These are phyloP conservation scores for Coemansia aciculifera DNA, from an alignment of 192 early-diverging fungal species.

Conservation along the genomic window DNA sequence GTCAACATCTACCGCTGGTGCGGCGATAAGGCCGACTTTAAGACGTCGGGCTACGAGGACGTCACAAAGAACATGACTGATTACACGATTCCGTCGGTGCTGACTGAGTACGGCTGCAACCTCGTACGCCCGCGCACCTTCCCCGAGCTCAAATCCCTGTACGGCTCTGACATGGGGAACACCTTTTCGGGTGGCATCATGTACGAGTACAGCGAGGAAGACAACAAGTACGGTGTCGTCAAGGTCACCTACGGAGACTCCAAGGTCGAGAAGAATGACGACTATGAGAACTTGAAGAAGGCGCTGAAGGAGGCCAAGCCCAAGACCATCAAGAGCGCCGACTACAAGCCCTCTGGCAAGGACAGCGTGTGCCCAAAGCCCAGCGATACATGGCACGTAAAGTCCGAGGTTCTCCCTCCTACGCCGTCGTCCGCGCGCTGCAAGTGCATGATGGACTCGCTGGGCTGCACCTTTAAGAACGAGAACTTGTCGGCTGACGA, in stretches of 20 bases:
- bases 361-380: slow-evolving; percentile 58
- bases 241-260: slow-evolving; percentile 55
- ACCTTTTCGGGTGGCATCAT: slow-evolving; percentile 71
- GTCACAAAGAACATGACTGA: slow-evolving; percentile 64
- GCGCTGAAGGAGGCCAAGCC: slow-evolving; percentile 53
- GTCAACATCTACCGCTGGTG: slow-evolving; percentile 79
- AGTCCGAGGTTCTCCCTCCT: slow-evolving; percentile 57
- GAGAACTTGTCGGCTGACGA: slow-evolving; percentile 25
- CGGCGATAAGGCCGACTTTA: slow-evolving; percentile 57
- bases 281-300: slow-evolving; percentile 63
- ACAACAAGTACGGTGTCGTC: slow-evolving; percentile 72
- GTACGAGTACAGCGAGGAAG: slow-evolving; percentile 75
- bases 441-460: slow-evolving; percentile 63
- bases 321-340: slow-evolving; percentile 60
- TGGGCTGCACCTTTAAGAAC: slow-evolving; percentile 56
- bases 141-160: slow-evolving; percentile 65
- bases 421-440: slow-evolving; percentile 65
- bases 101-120: slow-evolving; percentile 79
- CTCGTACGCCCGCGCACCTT: slow-evolving; percentile 65
- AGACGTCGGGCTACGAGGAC: slow-evolving; percentile 68
- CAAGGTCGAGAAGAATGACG: slow-evolving; percentile 48
- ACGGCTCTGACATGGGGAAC: slow-evolving; percentile 65
- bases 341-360: slow-evolving; percentile 46
- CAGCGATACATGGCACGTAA: slow-evolving; percentile 58
- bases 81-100: slow-evolving; percentile 66